Evolutionary conservation across 805 yeast species (phyloP).

Genomic region (Schwanniomyces polymorphus): DNA sequence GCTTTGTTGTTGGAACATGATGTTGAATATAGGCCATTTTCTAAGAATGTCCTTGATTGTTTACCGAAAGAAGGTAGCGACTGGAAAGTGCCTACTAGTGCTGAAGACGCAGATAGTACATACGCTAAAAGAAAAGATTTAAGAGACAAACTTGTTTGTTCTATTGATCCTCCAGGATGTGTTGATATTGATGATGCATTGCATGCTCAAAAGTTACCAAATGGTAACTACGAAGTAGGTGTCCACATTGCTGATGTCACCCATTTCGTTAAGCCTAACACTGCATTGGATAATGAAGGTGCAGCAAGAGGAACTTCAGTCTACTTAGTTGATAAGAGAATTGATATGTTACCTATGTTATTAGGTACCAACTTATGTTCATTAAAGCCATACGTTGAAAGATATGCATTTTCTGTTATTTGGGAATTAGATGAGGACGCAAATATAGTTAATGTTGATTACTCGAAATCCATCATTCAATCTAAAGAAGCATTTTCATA

Average conservation of each 20-base stretch:
- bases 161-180: conserved; percentile 97
- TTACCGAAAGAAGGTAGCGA: conserved; percentile 90
- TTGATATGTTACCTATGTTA: conserved; percentile 95
- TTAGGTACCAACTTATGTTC: conserved; percentile 96
- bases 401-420: conserved; percentile 91
- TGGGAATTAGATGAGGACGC: conserved; percentile 95
- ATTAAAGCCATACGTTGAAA: conserved; percentile 88
- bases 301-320: conserved; percentile 97
- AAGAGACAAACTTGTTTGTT: conserved; percentile 86
- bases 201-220: conserved; percentile 80
- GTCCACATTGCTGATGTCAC: conserved; percentile 99
- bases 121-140: conserved; percentile 74
- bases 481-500: conserved; percentile 95
- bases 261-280: conserved; percentile 90
- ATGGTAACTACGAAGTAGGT: conserved; percentile 96
- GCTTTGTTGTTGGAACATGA: conserved; percentile 92
- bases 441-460: conserved; percentile 74
- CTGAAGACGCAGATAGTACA: conserved; percentile 51
- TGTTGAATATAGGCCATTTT: conserved; percentile 94
- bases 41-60: conserved; percentile 88
- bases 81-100: conserved; percentile 81
- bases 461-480: conserved; percentile 82
- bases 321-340: conserved; percentile 94
- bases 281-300: conserved; percentile 93
- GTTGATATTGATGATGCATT: conserved; percentile 97